Base-by-base conservation (phyloP, 2,329 filamentous ascomycete species). In the Arthrobotrys entomopaga region DNA sequence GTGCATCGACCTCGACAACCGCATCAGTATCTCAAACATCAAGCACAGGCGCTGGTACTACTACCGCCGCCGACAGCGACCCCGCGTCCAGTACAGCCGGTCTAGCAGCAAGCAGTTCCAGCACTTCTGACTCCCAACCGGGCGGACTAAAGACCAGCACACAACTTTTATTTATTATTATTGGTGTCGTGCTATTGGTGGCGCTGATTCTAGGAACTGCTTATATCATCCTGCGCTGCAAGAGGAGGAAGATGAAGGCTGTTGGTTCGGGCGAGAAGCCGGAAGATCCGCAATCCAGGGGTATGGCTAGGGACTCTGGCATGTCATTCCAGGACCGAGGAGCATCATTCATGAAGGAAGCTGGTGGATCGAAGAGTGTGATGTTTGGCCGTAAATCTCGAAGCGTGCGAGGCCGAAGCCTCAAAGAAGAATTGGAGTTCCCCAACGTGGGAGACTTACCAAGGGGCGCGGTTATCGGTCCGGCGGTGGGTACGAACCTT, bases 301-400 rank as follows among this genome's bases (percentile, higher is more conserved):
- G 65, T 3, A 56, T 65, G 16, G 53, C 49, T 13, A 53, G 65
- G 20, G 65, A 75, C 20, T 75, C 71, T 13, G 71, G 64, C 40
- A 75, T 79, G 75, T 78, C 76, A 16, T 78, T 79, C 60, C 76
- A 78, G 50, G 78, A 79, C 42, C 76, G 78, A 34, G 78, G 78
- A 1, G 60, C 77, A 48, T 77, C 76, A 13, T 79, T 77, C 69
- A 79, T 79, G 76, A 78, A 77, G 63, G 78, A 78, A 66, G 71
- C 77, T 24, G 76, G 59, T 10, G 65, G 58, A 3, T 60, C 70
- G 19, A 74, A 66, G 46, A 59, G 29, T 24, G 60, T 57, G 10
- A 60, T 74, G 42, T 74, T 74, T 46, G 70, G 70, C 8, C 40
- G 58, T 7, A 67, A 66, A 59, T 66, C 64, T 11, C 64, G 65